Evolutionary conservation across 495 filamentous ascomycete species (phyloP).

Genomic region (Daldinia loculata): DNA sequence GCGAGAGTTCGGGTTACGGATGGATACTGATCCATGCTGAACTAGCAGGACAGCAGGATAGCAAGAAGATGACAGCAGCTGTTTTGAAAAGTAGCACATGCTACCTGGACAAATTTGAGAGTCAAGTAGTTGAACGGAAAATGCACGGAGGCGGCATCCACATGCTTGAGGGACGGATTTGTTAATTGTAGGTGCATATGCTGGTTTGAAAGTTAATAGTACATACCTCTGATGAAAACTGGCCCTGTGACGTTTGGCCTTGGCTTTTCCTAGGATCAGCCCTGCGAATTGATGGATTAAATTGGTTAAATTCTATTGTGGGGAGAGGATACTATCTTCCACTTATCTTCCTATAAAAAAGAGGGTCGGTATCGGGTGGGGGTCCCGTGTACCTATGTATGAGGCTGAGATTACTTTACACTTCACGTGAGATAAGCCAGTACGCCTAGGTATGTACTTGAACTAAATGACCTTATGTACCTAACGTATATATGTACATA

Average conservation of each 20-base stretch:
- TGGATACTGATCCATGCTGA: conserved; percentile 49
- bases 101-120: conserved; percentile 23
- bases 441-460: neutral
- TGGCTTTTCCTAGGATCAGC: conserved; percentile 25
- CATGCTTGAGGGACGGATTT: conserved; percentile 16
- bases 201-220: neutral
- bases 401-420: conserved; percentile 23
- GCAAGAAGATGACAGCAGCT: conserved; percentile 30
- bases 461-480: neutral
- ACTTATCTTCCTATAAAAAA: conserved; percentile 12
- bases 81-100: conserved; percentile 41
- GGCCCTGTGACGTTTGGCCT: conserved; percentile 39
- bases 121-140: neutral
- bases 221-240: conserved; percentile 9
- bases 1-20: conserved; percentile 37
- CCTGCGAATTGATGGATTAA: conserved; percentile 39
- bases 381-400: conserved; percentile 25
- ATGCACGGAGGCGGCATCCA: conserved; percentile 24
- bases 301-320: conserved; percentile 38
- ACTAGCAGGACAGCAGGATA: conserved; percentile 31
- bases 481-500: too few species aligned
- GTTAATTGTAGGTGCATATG: conserved; percentile 20
- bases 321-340: conserved; percentile 18
- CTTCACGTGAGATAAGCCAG: conserved; percentile 2
- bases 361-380: conserved; percentile 16